Percentiles rank a stretch among this genome's conserved stretches.
Evolutionary conservation across 768 basidiomycete genomes (phyloP).

Genomic region (Imleria badia): DNA sequence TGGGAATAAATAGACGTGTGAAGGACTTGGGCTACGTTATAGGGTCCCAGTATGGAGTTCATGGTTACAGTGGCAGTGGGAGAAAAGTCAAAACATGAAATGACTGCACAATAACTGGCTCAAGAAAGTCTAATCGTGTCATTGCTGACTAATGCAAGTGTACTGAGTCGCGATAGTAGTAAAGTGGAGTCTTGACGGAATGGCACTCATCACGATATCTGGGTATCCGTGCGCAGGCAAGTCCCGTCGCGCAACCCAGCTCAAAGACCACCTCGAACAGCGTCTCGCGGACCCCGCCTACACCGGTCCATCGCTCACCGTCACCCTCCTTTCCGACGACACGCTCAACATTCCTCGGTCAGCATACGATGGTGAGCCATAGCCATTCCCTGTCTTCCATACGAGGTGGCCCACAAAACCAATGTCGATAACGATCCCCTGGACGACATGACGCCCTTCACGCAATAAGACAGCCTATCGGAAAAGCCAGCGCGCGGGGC

Average conservation of each 20-base stretch:
- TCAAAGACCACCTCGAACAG: slow-evolving; percentile 55
- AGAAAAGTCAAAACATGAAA: too few species aligned
- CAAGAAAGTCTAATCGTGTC: too few species aligned
- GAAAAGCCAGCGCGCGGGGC: slow-evolving; percentile 90
- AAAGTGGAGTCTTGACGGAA: too few species aligned
- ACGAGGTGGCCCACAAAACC: too few species aligned
- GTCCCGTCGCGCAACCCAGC: slow-evolving; percentile 63
- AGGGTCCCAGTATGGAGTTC: too few species aligned
- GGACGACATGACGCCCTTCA: too few species aligned
- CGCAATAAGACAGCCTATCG: slow-evolving; percentile 58
- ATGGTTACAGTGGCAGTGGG: too few species aligned
- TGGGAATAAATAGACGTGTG: too few species aligned
- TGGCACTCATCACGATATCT: slow-evolving; percentile 87
- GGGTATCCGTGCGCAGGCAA: slow-evolving; percentile 92
- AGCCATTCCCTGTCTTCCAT: not conserved
- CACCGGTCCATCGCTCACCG: slow-evolving; percentile 47
- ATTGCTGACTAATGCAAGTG: too few species aligned
- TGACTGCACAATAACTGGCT: too few species aligned
- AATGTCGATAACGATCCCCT: not conserved
- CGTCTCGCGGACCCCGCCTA: slow-evolving; percentile 51
- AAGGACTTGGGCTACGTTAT: too few species aligned
- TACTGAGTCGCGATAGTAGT: too few species aligned
- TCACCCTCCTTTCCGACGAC: slow-evolving; percentile 71
- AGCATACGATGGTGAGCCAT: slow-evolving; percentile 68
- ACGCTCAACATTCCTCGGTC: slow-evolving; percentile 58